phyloP scores from a whole-genome alignment of 192 early-diverging fungal genomes.

The Coemansia sp. region DNA sequence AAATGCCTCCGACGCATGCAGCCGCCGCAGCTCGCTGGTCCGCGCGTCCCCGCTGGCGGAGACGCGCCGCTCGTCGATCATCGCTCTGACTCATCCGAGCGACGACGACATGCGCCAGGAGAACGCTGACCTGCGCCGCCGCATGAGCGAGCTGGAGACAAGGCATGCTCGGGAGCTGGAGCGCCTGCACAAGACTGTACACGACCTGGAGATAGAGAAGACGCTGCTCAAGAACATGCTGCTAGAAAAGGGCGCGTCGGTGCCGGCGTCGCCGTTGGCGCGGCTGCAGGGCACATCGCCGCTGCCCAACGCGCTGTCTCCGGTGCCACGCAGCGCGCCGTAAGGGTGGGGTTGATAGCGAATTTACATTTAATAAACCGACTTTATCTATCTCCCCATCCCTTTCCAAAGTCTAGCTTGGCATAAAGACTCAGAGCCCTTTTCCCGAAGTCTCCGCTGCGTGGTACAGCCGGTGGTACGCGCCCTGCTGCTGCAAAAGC shows the following conservation, averaged over 20 bases:
- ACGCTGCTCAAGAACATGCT: slow-evolving; percentile 49
- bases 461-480: slow-evolving; percentile 42
- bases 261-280: slow-evolving; percentile 14
- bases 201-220: slow-evolving; percentile 50
- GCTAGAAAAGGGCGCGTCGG: slow-evolving; percentile 20
- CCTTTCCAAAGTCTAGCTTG: too few species aligned
- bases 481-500: slow-evolving; percentile 41
- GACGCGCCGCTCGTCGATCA: slow-evolving; percentile 47
- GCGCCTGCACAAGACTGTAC: slow-evolving; percentile 23
- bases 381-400: background rate
- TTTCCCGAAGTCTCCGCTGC: background rate
- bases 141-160: slow-evolving; percentile 49
- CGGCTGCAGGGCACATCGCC: background rate
- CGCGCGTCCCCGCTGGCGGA: slow-evolving; percentile 7
- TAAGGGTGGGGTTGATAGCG: background rate
- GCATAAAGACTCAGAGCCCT: too few species aligned
- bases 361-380: background rate
- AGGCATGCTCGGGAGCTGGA: slow-evolving; percentile 33
- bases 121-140: slow-evolving; percentile 42
- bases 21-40: slow-evolving; percentile 21
- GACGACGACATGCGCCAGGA: slow-evolving; percentile 40
- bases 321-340: slow-evolving; percentile 4
- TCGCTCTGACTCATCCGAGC: slow-evolving; percentile 50
- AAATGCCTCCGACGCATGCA: background rate
- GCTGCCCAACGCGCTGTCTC: background rate